Conservation (phyloP, 2,329 filamentous ascomycete species). For the Ceratocystis albifundus region DNA sequence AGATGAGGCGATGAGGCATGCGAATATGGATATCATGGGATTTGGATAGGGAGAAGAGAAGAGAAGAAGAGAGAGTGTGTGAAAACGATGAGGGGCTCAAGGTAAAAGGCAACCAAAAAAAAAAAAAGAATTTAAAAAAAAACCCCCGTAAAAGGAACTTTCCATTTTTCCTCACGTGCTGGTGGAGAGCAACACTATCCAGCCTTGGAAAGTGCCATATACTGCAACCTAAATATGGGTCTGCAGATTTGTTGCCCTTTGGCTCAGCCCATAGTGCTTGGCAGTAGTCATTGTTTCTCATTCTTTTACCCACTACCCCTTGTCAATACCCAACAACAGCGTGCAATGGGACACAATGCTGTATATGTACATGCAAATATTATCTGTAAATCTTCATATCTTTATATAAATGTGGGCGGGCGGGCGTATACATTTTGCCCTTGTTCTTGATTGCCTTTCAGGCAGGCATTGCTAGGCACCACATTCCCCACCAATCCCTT, state of each 20-base stretch:
- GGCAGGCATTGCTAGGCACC: neutral
- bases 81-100: neutral
- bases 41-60: neutral
- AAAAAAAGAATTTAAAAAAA: neutral
- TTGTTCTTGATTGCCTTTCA: neutral
- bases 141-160: neutral
- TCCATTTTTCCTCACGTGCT: neutral
- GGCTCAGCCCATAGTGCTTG: neutral
- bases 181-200: neutral
- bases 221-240: neutral
- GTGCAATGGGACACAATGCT: too few relatives aligned
- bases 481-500: neutral
- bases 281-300: too few relatives aligned
- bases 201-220: neutral
- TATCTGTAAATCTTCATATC: too few relatives aligned
- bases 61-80: neutral
- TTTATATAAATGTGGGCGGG: too few relatives aligned
- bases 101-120: neutral
- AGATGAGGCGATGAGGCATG: slow-evolving; percentile 4
- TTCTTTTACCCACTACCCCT: too few relatives aligned
- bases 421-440: neutral
- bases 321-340: too few relatives aligned
- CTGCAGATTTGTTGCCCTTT: neutral
- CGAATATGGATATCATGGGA: neutral
- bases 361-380: too few relatives aligned